Percentiles rank a stretch among this genome's conserved stretches.
Evolutionary conservation across 768 basidiomycete species (phyloP).

Genomic region (Nevesoporus exiguus): DNA sequence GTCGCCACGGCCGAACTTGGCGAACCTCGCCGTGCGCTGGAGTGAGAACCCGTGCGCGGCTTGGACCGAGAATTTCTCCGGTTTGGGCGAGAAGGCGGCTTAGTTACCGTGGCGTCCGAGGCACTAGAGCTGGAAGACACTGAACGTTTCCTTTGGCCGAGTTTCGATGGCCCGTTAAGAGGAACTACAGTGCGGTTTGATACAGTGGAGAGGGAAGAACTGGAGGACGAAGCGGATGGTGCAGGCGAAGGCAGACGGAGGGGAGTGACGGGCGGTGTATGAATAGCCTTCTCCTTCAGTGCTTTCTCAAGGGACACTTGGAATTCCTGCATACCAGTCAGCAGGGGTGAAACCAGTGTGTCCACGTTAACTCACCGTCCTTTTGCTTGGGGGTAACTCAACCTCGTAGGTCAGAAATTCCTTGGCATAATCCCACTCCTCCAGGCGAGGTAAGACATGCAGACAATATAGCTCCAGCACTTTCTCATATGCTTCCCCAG

Average conservation of each 20-base stretch:
- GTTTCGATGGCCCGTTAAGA: slow-evolving; percentile 12
- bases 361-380: slow-evolving; percentile 45
- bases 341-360: background rate
- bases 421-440: slow-evolving; percentile 76
- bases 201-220: slow-evolving; percentile 64
- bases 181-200: slow-evolving; percentile 75
- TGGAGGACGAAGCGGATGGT: slow-evolving; percentile 56
- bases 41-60: slow-evolving; percentile 12
- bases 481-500: slow-evolving; percentile 63
- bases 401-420: slow-evolving; percentile 74
- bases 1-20: slow-evolving; percentile 11
- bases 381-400: slow-evolving; percentile 49
- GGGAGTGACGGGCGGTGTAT: slow-evolving; percentile 21
- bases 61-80: slow-evolving; percentile 5
- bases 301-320: slow-evolving; percentile 30
- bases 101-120: slow-evolving; percentile 29
- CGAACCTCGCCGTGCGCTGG: slow-evolving; percentile 12
- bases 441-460: slow-evolving; percentile 65
- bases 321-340: slow-evolving; percentile 31
- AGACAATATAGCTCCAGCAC: slow-evolving; percentile 75
- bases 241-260: slow-evolving; percentile 43
- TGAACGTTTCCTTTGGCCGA: slow-evolving; percentile 12
- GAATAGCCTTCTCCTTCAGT: slow-evolving; percentile 24
- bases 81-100: slow-evolving; percentile 5
- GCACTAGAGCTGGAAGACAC: slow-evolving; percentile 22